Evolutionary conservation across 371 early-diverging fungal species (phyloP).

Genomic region (Nematocida sp.): DNA sequence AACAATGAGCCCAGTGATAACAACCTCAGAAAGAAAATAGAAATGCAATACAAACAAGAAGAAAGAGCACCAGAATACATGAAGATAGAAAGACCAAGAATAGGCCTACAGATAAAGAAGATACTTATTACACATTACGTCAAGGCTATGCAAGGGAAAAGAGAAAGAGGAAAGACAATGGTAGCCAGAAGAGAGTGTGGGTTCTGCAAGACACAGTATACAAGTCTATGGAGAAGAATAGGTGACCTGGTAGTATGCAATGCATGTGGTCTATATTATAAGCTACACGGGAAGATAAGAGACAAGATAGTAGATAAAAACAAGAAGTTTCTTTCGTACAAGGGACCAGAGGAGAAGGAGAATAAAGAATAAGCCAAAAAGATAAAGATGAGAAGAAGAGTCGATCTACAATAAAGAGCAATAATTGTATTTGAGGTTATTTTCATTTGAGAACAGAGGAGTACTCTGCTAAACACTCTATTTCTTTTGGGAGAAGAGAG

Average conservation of each 20-base stretch:
- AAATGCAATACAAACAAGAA: slow-evolving; percentile 20
- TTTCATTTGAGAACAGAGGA: too few relatives aligned
- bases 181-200: slow-evolving; percentile 42
- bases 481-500: too few relatives aligned
- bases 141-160: background rate
- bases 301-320: background rate
- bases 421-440: background rate
- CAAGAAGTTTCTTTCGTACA: background rate
- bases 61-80: background rate
- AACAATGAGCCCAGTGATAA: slow-evolving; percentile 11
- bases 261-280: slow-evolving; percentile 64
- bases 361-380: background rate
- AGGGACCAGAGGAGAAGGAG: background rate
- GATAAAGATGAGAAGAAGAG: background rate
- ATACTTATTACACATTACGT: slow-evolving; percentile 17
- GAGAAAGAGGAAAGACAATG: slow-evolving; percentile 13
- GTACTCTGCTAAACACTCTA: too few relatives aligned
- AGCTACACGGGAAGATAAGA: slow-evolving; percentile 57
- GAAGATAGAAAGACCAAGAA: too few relatives aligned
- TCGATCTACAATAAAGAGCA: background rate
- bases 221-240: slow-evolving; percentile 61
- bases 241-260: slow-evolving; percentile 60
- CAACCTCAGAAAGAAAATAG: slow-evolving; percentile 17
- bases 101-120: slow-evolving; percentile 10
- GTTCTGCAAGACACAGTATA: slow-evolving; percentile 57